Conservation (phyloP, 2,329 filamentous ascomycete species). For the Nigrospora oryzae region DNA sequence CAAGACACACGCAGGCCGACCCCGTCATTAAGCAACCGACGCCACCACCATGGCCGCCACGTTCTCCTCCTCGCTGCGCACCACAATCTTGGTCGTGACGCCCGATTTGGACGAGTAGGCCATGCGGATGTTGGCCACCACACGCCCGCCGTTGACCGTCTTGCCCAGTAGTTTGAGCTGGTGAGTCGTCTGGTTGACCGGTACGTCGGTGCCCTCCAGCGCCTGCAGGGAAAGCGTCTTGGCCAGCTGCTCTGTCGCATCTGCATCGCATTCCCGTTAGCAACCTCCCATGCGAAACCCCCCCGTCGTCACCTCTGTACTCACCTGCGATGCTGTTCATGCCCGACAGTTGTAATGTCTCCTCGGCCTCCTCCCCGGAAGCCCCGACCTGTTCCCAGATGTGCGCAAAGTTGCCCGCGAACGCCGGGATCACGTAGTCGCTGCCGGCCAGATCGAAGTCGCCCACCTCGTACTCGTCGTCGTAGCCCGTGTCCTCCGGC, state of each 20-base stretch:
- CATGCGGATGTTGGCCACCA: slow-evolving; percentile 85
- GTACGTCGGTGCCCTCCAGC: slow-evolving; percentile 87
- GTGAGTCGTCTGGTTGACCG: slow-evolving; percentile 81
- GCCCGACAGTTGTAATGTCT: slow-evolving; percentile 80
- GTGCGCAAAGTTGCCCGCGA: slow-evolving; percentile 90
- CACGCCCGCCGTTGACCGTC: slow-evolving; percentile 82
- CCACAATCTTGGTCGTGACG: slow-evolving; percentile 91
- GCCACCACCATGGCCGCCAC: slow-evolving; percentile 78
- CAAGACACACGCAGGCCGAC: slow-evolving; percentile 6
- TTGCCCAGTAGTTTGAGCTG: slow-evolving; percentile 94
- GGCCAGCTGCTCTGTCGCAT: slow-evolving; percentile 86
- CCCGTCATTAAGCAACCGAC: slow-evolving; percentile 61
- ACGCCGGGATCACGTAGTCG: slow-evolving; percentile 89
- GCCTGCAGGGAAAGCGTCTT: slow-evolving; percentile 85
- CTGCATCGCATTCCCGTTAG: slow-evolving; percentile 33
- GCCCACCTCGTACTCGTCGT: slow-evolving; percentile 95
- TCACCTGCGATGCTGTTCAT: slow-evolving; percentile 89
- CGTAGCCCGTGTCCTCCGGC: slow-evolving; percentile 85
- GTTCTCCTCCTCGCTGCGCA: slow-evolving; percentile 86
- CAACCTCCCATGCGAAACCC: slow-evolving; percentile 4
- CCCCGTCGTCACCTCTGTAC: slow-evolving; percentile 19
- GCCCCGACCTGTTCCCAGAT: slow-evolving; percentile 91
- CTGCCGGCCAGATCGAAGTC: slow-evolving; percentile 85
- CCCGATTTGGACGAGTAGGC: slow-evolving; percentile 87
- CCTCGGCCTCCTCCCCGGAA: slow-evolving; percentile 80